A percentile compares a stretch with the other conserved stretches of the same genome.
Evolutionary conservation across 2,329 filamentous ascomycete species (phyloP).

Genomic region (Colletotrichum falcatum): DNA sequence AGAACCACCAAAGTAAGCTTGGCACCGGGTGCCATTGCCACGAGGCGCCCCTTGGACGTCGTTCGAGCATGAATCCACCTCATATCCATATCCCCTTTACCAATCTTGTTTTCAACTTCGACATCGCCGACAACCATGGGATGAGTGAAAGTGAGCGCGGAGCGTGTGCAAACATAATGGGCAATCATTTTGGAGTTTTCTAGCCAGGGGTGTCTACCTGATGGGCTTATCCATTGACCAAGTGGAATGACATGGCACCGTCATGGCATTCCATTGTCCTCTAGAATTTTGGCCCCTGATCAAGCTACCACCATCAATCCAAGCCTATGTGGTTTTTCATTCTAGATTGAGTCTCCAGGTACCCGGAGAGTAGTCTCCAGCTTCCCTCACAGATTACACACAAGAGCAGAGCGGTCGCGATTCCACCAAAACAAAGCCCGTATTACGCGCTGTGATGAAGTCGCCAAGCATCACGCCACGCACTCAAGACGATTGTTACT

Average conservation of each 20-base stretch:
- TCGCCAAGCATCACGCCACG: background rate
- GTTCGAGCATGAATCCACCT: background rate
- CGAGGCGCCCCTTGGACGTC: background rate
- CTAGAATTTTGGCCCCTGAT: background rate
- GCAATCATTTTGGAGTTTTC: no score
- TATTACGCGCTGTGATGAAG: background rate
- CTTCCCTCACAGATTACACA: background rate
- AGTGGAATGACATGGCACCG: background rate
- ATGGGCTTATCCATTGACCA: background rate
- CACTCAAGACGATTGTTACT: background rate
- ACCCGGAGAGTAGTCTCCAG: no score
- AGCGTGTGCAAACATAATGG: background rate
- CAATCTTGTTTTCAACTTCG: background rate
- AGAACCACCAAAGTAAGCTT: background rate
- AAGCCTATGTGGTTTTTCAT: background rate
- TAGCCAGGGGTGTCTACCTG: background rate
- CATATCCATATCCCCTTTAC: background rate
- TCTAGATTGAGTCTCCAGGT: background rate
- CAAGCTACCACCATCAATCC: background rate
- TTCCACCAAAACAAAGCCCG: no score
- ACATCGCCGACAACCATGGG: background rate
- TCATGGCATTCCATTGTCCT: background rate
- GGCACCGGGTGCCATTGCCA: background rate
- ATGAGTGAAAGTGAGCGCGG: no score
- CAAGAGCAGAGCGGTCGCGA: background rate